Percentiles rank a stretch among this genome's conserved stretches.
Conservation (phyloP, 2,329 filamentous ascomycete species). For the Phaeosphaeriaceae sp. region DNA sequence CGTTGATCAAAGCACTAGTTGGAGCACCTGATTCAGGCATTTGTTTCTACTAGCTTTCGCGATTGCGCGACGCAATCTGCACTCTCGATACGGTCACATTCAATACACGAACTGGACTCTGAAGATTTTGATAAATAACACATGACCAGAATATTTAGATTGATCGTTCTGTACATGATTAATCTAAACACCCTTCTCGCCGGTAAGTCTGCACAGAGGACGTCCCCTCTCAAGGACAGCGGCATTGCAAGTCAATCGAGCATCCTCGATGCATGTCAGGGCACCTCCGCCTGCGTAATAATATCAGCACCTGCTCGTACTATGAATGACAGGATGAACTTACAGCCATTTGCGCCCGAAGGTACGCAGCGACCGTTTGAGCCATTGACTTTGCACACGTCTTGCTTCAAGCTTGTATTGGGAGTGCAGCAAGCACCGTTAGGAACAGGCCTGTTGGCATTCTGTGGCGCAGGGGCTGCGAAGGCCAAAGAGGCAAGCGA, state of each 20-base stretch:
- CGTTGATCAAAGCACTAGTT: no score
- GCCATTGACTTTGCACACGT: conserved; percentile 39
- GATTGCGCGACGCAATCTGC: no score
- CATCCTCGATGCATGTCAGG: conserved; percentile 39
- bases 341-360: conserved; percentile 31
- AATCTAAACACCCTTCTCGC: not conserved
- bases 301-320: conserved; percentile 1
- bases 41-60: no score
- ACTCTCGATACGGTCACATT: no score
- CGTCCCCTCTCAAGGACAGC: conserved; percentile 33
- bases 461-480: conserved; percentile 27
- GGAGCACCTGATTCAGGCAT: no score
- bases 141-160: not conserved
- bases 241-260: conserved; percentile 28
- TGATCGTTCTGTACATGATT: not conserved
- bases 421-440: conserved; percentile 33
- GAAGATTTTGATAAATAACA: no score
- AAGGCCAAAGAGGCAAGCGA: conserved; percentile 24
- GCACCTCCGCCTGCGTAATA: conserved; percentile 23
- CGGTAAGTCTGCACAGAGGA: conserved; percentile 19
- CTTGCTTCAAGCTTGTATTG: conserved; percentile 38
- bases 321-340: conserved; percentile 2
- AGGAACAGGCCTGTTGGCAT: conserved; percentile 32
- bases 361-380: conserved; percentile 35
- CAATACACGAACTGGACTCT: no score